Evolutionary conservation across 306 rosid species (phyloP), one percentile per base, ranked within the genome.

Genomic region (Trifolium dubium): DNA sequence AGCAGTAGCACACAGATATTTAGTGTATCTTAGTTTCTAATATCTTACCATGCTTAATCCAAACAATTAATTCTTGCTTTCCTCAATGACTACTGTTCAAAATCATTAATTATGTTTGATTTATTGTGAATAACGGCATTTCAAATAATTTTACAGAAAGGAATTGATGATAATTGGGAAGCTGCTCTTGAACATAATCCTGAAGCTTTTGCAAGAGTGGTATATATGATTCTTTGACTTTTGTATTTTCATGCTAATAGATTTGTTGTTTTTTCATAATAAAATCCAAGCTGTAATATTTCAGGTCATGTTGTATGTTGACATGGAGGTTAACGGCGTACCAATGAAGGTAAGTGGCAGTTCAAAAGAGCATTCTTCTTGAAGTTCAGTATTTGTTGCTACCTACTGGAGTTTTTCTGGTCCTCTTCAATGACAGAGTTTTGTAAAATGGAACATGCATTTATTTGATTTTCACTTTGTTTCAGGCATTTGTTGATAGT

Each of bases 161-260:
- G 97, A 79, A 92, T 94, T 76, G 99, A 94, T 83, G 99, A 94
- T 81, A 94, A 94, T 82, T 94, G 99, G 99, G 96, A 84, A 56
- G 99, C 99, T 75, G 99, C 99, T 56, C 75, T 94, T 23, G 99
- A 94, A 68, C 84, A 94, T 79, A 94, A 94, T 81, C 97, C 99
- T 2, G 99, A 94, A 92, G 94, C 84, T 81, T 94, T 94, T 90
- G 99, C 95, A 51, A 92, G 96, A 75, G 99, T 94, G 96, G 99
- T 94, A 78, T 46, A 90, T 84, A 80, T 63, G 64, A 67, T 67
- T 64, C 34, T 68, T 74, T 47, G 58, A 41, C 69, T 51, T 19
- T 29, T 65, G 64, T 75, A 8, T 75, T 40, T 44, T 14, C 23
- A 15, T 46, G 28, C 51, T 51, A 14, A 58, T 23, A 19, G 60